These are phyloP conservation scores for Daphne laureola DNA, from an alignment of 441 rosid genomes.

Conservation along the genomic window DNA sequence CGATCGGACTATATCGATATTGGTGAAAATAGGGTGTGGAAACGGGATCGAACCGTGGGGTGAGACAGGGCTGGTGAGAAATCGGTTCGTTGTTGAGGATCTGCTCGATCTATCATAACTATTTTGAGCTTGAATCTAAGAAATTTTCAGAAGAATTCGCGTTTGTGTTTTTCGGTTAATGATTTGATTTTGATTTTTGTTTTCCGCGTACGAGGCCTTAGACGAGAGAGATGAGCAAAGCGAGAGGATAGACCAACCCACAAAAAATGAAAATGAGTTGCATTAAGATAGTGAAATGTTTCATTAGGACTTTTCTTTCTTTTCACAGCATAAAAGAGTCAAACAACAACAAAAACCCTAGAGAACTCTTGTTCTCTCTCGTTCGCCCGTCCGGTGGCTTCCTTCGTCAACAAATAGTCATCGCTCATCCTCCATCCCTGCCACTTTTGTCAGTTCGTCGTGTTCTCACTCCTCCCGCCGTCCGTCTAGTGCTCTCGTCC, in stretches of 20 bases:
- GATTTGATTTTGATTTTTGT: neutral
- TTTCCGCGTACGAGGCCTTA: conserved; percentile 7
- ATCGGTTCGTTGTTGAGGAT: conserved; percentile 14
- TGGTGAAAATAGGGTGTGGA: conserved; percentile 8
- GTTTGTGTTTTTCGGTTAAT: too few relatives aligned
- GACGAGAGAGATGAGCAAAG: conserved; percentile 1
- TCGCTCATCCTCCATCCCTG: too few relatives aligned
- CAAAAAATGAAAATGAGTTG: conserved; percentile 40
- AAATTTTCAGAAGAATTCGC: conserved; percentile 1
- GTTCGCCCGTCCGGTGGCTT: too few relatives aligned
- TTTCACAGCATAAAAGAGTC: too few relatives aligned
- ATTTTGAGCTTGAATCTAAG: too few relatives aligned
- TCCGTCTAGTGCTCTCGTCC: too few relatives aligned
- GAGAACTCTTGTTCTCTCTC: too few relatives aligned
- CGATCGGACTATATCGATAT: conserved; percentile 15
- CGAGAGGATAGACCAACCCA: neutral
- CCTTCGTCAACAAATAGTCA: too few relatives aligned
- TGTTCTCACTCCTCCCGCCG: too few relatives aligned
- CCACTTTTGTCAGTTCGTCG: too few relatives aligned
- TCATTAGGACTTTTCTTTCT: neutral
- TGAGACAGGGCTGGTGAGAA: conserved; percentile 16
- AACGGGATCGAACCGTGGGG: neutral
- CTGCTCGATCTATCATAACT: conserved; percentile 22
- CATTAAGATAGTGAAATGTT: conserved; percentile 30
- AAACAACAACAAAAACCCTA: too few relatives aligned